Evolutionary conservation across 2,329 filamentous ascomycete species (phyloP).

Genomic region (Colletotrichum tropicale): DNA sequence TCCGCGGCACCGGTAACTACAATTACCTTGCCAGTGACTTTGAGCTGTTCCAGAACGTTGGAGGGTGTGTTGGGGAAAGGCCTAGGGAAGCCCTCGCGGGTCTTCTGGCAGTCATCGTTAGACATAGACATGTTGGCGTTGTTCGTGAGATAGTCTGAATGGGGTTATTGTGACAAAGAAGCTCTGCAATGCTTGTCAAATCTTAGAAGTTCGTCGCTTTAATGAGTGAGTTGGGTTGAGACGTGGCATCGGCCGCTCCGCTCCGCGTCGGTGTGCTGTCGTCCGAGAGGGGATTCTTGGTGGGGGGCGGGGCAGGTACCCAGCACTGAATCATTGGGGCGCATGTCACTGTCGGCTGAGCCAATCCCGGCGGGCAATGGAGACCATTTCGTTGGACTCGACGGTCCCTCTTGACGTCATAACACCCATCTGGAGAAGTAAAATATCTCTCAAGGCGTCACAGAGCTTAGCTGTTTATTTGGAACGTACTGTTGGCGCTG

Average conservation of each 20-base stretch:
- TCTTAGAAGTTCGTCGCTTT: not conserved
- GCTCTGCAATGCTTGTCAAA: not conserved
- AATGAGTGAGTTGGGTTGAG: not conserved
- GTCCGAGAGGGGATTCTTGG: slow-evolving; percentile 6
- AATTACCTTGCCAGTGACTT: slow-evolving; percentile 43
- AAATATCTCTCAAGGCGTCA: not conserved
- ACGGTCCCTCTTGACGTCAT: not conserved
- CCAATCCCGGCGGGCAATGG: not conserved
- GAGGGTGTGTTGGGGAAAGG: slow-evolving; percentile 40
- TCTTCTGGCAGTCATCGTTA: slow-evolving; percentile 30
- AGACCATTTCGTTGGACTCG: fast-evolving
- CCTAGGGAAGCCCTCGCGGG: slow-evolving; percentile 37
- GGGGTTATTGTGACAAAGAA: not conserved
- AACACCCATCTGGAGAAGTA: not conserved
- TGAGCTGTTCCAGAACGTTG: slow-evolving; percentile 50
- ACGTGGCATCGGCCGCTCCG: not conserved
- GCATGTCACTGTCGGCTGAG: not conserved
- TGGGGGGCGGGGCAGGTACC: not conserved
- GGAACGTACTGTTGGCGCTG: not conserved
- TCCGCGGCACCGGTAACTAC: slow-evolving; percentile 50
- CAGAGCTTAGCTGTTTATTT: not conserved
- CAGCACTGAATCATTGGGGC: slow-evolving; percentile 12
- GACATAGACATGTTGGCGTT: slow-evolving; percentile 42
- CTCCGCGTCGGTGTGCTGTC: slow-evolving; percentile 10
- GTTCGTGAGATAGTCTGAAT: not conserved